A percentile compares a stretch with the other conserved stretches of the same genome.
Conservation (phyloP, 2,329 filamentous ascomycete genomes). For the Ascochyta koolunga region DNA sequence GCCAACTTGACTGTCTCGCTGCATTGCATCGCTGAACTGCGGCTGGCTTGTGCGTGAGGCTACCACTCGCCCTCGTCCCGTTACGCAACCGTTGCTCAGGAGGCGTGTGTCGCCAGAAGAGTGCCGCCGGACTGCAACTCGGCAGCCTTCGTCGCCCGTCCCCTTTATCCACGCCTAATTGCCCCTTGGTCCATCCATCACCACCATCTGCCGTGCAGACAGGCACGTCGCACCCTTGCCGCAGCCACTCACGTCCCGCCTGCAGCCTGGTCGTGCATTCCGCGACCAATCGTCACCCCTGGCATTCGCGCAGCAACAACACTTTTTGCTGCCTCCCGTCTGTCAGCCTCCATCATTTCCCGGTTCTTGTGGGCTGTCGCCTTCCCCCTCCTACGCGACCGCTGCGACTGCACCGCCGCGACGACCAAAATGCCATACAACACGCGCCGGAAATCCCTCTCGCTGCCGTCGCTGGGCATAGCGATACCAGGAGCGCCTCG, state of each 20-base stretch:
- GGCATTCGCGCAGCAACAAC: constrained; percentile 39
- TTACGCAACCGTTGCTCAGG: constrained; percentile 42
- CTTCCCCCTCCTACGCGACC: constrained; percentile 14
- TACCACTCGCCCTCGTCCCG: constrained; percentile 29
- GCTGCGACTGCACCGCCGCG: constrained; percentile 2
- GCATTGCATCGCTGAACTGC: constrained; percentile 12
- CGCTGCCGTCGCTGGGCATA: constrained; percentile 89
- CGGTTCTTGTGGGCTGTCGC: constrained; percentile 14
- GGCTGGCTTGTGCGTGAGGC: constrained; percentile 22
- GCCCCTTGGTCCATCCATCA: constrained; percentile 12
- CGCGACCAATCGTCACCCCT: constrained; percentile 43
- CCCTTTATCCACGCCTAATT: constrained; percentile 23
- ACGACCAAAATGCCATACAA: constrained; percentile 82
- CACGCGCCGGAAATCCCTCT: constrained; percentile 94
- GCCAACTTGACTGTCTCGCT: constrained; percentile 28
- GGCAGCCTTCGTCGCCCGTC: constrained; percentile 12
- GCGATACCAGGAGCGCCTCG: constrained; percentile 68
- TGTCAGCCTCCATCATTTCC: constrained; percentile 36
- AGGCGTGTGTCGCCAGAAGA: constrained; percentile 35
- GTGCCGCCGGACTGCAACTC: constrained; percentile 25
- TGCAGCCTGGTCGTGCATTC: constrained; percentile 41
- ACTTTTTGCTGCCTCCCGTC: constrained; percentile 31
- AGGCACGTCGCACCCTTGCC: constrained; percentile 38
- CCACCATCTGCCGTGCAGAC: constrained; percentile 26
- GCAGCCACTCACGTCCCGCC: constrained; percentile 37